These are phyloP conservation scores for Ilex aquifolium DNA, from an alignment of 257 asterid genomes.

Conservation along the genomic window DNA sequence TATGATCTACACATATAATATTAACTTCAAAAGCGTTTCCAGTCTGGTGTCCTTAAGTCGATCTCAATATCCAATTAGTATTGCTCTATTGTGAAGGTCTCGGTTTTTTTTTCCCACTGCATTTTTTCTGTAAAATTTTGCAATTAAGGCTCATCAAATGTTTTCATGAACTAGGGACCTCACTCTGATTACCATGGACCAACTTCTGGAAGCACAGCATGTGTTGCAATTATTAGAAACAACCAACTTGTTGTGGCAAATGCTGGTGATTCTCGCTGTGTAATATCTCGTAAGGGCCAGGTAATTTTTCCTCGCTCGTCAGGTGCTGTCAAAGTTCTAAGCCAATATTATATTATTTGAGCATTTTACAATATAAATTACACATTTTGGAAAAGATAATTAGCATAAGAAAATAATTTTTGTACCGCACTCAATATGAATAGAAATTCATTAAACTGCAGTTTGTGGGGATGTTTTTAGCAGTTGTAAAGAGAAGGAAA, in stretches of 20 bases:
- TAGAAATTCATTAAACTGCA: not conserved
- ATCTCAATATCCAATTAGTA: not conserved
- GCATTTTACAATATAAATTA: too few relatives aligned
- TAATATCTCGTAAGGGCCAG: slow-evolving; percentile 73
- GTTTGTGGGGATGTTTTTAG: too few relatives aligned
- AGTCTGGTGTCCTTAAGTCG: too few relatives aligned
- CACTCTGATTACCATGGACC: slow-evolving; percentile 58
- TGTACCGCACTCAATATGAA: not conserved
- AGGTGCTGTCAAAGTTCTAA: not conserved
- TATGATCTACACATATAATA: too few relatives aligned
- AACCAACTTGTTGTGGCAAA: slow-evolving; percentile 71
- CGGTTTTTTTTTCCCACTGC: not conserved
- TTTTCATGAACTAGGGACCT: slow-evolving; percentile 43
- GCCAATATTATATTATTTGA: too few relatives aligned
- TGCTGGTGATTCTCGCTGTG: slow-evolving; percentile 97
- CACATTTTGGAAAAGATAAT: too few relatives aligned
- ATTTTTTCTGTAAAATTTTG: slow-evolving; percentile 1
- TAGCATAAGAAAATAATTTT: too few relatives aligned
- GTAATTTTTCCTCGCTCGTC: slow-evolving; percentile 27
- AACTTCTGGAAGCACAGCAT: slow-evolving; percentile 84
- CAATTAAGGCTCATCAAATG: slow-evolving; percentile 9
- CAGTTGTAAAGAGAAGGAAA: too few relatives aligned
- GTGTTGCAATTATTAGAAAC: slow-evolving; percentile 63
- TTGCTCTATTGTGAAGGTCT: slow-evolving; percentile 39
- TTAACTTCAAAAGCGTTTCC: not conserved